Conservation (phyloP, 2,329 filamentous ascomycete genomes). For the Byssoonygena ceratinophila region DNA sequence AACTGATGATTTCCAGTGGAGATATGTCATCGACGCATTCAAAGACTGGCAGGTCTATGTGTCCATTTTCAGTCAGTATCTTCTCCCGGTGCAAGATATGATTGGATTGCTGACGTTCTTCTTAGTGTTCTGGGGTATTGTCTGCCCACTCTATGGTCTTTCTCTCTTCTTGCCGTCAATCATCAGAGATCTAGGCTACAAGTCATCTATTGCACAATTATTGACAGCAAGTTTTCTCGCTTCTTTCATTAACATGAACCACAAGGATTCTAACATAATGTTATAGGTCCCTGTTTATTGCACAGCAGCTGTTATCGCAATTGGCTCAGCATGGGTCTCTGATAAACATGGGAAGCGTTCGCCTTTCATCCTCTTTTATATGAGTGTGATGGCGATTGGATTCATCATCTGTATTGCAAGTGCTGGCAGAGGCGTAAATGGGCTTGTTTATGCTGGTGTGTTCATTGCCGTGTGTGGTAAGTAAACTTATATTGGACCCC, state of each 20-base stretch:
- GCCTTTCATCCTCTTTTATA: slow-evolving; percentile 48
- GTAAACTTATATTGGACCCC: slow-evolving; percentile 1
- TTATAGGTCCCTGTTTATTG: slow-evolving; percentile 32
- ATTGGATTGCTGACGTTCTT: slow-evolving; percentile 3
- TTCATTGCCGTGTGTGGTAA: slow-evolving; percentile 39
- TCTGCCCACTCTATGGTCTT: slow-evolving; percentile 35
- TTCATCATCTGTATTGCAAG: slow-evolving; percentile 43
- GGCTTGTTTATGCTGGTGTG: slow-evolving; percentile 40
- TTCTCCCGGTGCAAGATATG: not conserved
- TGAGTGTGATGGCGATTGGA: slow-evolving; percentile 46
- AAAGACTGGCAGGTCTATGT: slow-evolving; percentile 36
- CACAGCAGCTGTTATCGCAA: slow-evolving; percentile 29
- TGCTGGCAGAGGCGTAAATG: slow-evolving; percentile 28
- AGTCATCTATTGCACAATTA: slow-evolving; percentile 31
- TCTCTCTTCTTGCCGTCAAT: slow-evolving; percentile 34
- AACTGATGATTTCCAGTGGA: slow-evolving; percentile 28
- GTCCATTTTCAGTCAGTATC: slow-evolving; percentile 29
- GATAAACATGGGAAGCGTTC: slow-evolving; percentile 44
- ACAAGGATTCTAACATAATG: not conserved
- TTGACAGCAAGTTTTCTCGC: slow-evolving; percentile 25
- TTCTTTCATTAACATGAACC: not conserved
- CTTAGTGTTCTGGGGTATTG: slow-evolving; percentile 35
- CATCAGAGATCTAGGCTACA: slow-evolving; percentile 34
- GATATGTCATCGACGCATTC: slow-evolving; percentile 33
- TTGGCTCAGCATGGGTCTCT: slow-evolving; percentile 45